phyloP scores from a whole-genome alignment of 768 basidiomycete genomes.

The Leccinum sublutescens region DNA sequence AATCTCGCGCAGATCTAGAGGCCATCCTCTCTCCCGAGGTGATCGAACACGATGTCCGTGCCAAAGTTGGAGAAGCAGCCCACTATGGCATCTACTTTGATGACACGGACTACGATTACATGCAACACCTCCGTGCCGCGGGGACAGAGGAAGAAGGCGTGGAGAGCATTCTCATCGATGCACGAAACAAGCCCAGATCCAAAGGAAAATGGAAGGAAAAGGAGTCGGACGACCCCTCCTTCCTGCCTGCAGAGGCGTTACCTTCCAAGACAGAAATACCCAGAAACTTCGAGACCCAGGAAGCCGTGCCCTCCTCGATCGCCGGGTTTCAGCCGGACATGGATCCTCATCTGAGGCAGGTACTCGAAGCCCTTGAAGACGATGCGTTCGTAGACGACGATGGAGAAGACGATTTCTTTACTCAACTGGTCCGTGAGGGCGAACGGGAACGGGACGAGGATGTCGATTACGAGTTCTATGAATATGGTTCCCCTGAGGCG shows the following conservation, averaged over 20 bases:
- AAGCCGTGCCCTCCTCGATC: constrained; percentile 78
- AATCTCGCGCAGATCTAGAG: constrained; percentile 82
- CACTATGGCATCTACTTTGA: constrained; percentile 92
- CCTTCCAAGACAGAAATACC: constrained; percentile 76
- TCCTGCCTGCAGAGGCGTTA: constrained; percentile 65
- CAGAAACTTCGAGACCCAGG: constrained; percentile 69
- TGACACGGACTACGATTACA: constrained; percentile 96
- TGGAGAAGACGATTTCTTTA: constrained; percentile 74
- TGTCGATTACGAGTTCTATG: constrained; percentile 64
- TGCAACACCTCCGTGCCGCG: constrained; percentile 88
- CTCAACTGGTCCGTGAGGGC: constrained; percentile 66
- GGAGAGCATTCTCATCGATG: constrained; percentile 78
- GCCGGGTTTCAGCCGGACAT: constrained; percentile 92
- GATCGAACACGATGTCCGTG: constrained; percentile 43
- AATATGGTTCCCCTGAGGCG: constrained; percentile 35
- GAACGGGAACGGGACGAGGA: constrained; percentile 63
- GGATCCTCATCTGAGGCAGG: constrained; percentile 93
- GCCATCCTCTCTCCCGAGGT: constrained; percentile 47
- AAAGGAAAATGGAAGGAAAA: constrained; percentile 17
- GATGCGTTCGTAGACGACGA: constrained; percentile 88
- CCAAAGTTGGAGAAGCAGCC: constrained; percentile 82
- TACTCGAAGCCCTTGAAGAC: constrained; percentile 91
- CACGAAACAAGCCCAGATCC: constrained; percentile 43
- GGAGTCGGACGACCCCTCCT: constrained; percentile 40
- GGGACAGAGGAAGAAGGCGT: constrained; percentile 78